Evolutionary conservation across 768 basidiomycete species (phyloP).

Genomic region (Pleurotus tuber-regium): DNA sequence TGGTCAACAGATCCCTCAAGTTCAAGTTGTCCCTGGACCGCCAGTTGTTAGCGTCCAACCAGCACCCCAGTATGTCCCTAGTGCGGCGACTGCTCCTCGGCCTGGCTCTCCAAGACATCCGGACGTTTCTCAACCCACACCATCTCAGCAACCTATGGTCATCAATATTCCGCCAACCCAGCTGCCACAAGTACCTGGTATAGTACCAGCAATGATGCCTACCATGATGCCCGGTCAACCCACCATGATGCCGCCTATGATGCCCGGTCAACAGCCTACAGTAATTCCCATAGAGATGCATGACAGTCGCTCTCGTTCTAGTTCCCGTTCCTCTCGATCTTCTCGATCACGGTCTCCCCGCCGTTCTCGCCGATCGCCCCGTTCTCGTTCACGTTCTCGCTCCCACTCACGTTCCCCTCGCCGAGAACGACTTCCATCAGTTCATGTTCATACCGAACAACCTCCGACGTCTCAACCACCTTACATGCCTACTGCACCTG

Average conservation of each 20-base stretch:
- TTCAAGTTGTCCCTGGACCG: constrained; percentile 8
- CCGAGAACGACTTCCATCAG: not conserved
- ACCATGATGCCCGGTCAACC: not conserved
- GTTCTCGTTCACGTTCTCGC: constrained; percentile 1
- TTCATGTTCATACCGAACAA: constrained; percentile 5
- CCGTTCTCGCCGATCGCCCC: constrained; percentile 12
- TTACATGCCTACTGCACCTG: constrained; percentile 6
- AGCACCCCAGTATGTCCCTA: constrained; percentile 13
- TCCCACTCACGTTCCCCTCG: constrained; percentile 1
- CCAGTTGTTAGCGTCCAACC: constrained; percentile 14
- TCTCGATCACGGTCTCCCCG: constrained; percentile 10
- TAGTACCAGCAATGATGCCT: constrained; percentile 1
- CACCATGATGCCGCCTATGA: not conserved
- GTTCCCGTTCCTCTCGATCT: constrained; percentile 14
- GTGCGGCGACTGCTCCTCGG: constrained; percentile 16
- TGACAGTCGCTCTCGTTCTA: constrained; percentile 9
- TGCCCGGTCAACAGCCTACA: not conserved
- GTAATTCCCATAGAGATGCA: not conserved
- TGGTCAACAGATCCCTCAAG: constrained; percentile 10
- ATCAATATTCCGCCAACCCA: constrained; percentile 17
- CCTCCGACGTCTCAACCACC: too few relatives aligned
- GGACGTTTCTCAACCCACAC: constrained; percentile 22
- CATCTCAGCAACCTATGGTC: constrained; percentile 20
- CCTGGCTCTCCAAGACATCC: constrained; percentile 25
- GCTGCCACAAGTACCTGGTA: constrained; percentile 8